These are phyloP conservation scores for Acanthochlamys bracteata DNA, from an alignment of 106 monocot genomes.

Conservation along the genomic window DNA sequence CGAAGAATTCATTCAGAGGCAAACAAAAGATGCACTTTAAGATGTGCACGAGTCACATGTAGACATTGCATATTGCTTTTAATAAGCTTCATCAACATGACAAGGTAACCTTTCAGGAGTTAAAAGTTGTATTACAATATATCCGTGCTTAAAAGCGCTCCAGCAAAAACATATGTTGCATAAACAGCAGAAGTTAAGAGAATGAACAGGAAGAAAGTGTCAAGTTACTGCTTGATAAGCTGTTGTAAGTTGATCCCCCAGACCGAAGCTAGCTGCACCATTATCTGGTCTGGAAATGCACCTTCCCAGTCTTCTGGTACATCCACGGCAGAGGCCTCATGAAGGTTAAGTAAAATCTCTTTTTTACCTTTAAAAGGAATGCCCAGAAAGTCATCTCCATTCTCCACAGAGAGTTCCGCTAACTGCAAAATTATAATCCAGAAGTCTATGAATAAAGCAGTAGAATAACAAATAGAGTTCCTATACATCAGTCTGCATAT, in stretches of 20 bases:
- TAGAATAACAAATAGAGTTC: too few relatives aligned
- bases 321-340: constrained; percentile 42
- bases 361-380: constrained; percentile 44
- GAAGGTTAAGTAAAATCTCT: constrained; percentile 43
- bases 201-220: neutral
- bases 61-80: too few relatives aligned
- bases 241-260: constrained; percentile 67
- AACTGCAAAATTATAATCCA: constrained; percentile 30
- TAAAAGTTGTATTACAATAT: too few relatives aligned
- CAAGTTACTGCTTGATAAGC: constrained; percentile 30
- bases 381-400: constrained; percentile 38
- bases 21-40: too few relatives aligned
- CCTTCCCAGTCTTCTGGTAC: constrained; percentile 63
- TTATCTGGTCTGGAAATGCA: constrained; percentile 32
- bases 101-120: too few relatives aligned
- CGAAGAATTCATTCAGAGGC: too few relatives aligned
- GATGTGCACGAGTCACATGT: too few relatives aligned
- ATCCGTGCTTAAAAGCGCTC: too few relatives aligned
- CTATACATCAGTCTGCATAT: too few relatives aligned
- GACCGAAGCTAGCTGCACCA: constrained; percentile 54
- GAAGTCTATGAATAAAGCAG: neutral
- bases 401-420: constrained; percentile 44
- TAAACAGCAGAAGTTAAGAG: neutral
- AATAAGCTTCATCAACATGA: too few relatives aligned
- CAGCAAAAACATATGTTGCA: too few relatives aligned